Percentiles rank a stretch among this genome's conserved stretches.
Evolutionary conservation across 1,139 yeast species (phyloP).

Genomic region (Candida sanyaensis): DNA sequence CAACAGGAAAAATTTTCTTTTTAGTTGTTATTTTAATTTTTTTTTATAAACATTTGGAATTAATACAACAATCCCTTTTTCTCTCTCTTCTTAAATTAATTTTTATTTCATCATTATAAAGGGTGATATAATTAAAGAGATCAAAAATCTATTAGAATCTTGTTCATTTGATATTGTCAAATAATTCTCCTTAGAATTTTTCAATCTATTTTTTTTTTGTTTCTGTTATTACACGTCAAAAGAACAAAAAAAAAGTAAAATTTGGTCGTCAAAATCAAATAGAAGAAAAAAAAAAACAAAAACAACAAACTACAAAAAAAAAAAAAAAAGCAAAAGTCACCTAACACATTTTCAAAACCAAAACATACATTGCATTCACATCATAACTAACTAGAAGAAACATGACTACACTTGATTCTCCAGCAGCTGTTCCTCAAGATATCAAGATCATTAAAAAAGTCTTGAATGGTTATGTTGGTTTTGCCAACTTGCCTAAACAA

Average conservation of each 20-base stretch:
- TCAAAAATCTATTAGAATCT: background rate
- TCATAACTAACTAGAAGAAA: background rate
- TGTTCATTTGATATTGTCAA: background rate
- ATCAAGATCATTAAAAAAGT: conserved; percentile 73
- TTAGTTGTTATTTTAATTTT: no score
- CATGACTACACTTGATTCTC: conserved; percentile 10
- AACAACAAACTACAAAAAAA: no score
- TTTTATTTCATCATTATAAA: no score
- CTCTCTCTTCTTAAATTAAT: background rate
- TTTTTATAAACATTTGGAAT: background rate
- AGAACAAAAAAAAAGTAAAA: background rate
- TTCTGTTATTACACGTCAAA: background rate
- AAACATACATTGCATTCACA: background rate
- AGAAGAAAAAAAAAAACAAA: background rate
- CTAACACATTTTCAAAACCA: conserved; percentile 2
- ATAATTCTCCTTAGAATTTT: background rate
- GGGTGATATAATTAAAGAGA: background rate
- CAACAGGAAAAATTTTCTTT: background rate
- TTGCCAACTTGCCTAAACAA: conserved; percentile 97
- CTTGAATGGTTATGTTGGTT: conserved; percentile 91
- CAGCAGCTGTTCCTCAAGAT: conserved; percentile 25
- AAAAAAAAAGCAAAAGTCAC: background rate
- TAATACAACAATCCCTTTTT: background rate
- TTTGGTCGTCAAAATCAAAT: conserved; percentile 1
- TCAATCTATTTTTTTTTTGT: background rate